Evolutionary conservation across 257 asterid species (phyloP).

Genomic region (Solanum pinnatisectum): DNA sequence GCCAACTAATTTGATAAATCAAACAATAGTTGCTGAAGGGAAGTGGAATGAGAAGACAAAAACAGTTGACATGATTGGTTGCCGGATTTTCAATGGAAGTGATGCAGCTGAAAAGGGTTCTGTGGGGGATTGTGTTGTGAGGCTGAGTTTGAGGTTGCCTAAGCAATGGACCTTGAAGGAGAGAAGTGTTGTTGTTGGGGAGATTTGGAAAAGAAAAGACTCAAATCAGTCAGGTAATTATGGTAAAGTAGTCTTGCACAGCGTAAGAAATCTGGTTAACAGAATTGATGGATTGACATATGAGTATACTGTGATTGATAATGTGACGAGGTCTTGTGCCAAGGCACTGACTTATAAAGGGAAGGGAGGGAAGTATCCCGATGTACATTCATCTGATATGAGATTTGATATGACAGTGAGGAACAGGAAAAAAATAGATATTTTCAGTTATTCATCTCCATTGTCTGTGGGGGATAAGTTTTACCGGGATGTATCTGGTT

Average conservation of each 20-base stretch:
- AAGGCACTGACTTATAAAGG: slow-evolving; percentile 26
- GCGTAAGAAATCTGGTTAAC: slow-evolving; percentile 17
- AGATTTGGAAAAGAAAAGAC: slow-evolving; percentile 64
- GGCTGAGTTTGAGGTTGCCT: slow-evolving; percentile 66
- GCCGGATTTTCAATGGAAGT: slow-evolving; percentile 50
- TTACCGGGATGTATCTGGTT: slow-evolving; percentile 14
- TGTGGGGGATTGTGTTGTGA: slow-evolving; percentile 61
- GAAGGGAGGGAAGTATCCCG: slow-evolving; percentile 48
- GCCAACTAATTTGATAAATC: slow-evolving; percentile 15
- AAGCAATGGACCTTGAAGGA: slow-evolving; percentile 58
- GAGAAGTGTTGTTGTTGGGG: slow-evolving; percentile 60
- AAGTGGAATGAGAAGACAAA: slow-evolving; percentile 56
- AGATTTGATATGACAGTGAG: slow-evolving; percentile 48
- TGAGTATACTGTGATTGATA: slow-evolving; percentile 52
- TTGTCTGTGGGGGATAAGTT: slow-evolving; percentile 41
- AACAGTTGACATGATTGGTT: slow-evolving; percentile 77
- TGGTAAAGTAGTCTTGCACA: slow-evolving; percentile 38
- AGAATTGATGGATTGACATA: slow-evolving; percentile 30
- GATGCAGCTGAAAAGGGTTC: slow-evolving; percentile 23
- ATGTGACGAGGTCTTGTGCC: slow-evolving; percentile 39
- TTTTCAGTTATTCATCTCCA: slow-evolving; percentile 56
- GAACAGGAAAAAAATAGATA: slow-evolving; percentile 33
- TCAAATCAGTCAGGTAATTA: slow-evolving; percentile 50
- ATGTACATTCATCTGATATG: slow-evolving; percentile 53
- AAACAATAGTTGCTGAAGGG: slow-evolving; percentile 67